These are phyloP conservation scores for Pholiota adiposa DNA, from an alignment of 1,284 basidiomycete species.

Conservation along the genomic window DNA sequence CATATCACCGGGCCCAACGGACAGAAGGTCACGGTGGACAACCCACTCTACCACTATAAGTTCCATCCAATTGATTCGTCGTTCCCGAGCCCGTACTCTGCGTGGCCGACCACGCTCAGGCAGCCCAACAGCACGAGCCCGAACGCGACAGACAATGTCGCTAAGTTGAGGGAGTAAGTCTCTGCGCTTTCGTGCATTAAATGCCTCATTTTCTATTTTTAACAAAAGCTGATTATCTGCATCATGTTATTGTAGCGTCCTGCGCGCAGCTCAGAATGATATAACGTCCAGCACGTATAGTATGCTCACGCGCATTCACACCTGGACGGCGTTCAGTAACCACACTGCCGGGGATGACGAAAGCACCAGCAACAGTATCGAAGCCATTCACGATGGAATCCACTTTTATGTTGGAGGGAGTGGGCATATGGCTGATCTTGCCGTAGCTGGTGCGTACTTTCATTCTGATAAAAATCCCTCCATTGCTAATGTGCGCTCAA, in stretches of 20 bases:
- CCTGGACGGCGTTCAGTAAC: conserved; percentile 51
- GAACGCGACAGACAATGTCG: conserved; percentile 37
- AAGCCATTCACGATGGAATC: conserved; percentile 52
- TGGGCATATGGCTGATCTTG: conserved; percentile 48
- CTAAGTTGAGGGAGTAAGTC: conserved; percentile 33
- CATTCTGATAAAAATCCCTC: neutral
- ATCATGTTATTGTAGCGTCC: conserved; percentile 16
- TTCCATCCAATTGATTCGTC: conserved; percentile 47
- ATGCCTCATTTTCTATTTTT: neutral
- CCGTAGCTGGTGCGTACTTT: conserved; percentile 37
- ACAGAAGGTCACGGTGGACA: conserved; percentile 34
- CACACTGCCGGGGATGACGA: conserved; percentile 40
- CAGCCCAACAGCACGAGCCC: conserved; percentile 35
- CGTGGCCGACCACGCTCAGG: conserved; percentile 46
- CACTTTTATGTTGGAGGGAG: conserved; percentile 45
- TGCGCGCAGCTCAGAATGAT: conserved; percentile 29
- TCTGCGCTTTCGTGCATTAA: too few relatives aligned
- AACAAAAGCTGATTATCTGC: neutral
- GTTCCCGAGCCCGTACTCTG: conserved; percentile 39
- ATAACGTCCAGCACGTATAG: conserved; percentile 40
- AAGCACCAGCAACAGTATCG: conserved; percentile 47
- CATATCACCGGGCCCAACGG: conserved; percentile 44
- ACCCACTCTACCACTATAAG: conserved; percentile 47
- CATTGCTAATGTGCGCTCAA: neutral
- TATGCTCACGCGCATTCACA: conserved; percentile 41